Evolutionary conservation across 768 basidiomycete species (phyloP), one percentile per base, ranked within the genome.

Genomic region (Pleurotus cornucopiae): DNA sequence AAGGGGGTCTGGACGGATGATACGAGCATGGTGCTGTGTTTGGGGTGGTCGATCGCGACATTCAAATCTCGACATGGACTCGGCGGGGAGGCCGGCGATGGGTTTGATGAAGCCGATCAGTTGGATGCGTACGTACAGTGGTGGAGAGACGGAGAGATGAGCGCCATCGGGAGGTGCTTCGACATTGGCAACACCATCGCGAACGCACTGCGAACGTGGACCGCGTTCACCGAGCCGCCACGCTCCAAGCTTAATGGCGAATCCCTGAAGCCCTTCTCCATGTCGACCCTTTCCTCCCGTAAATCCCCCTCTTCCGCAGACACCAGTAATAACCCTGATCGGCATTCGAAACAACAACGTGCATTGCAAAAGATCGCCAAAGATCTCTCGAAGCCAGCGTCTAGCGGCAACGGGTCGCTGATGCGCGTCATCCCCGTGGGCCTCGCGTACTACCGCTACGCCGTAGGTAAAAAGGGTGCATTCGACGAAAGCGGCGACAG

Each of bases 1-100:
- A 59, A 70, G 2, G 77, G 78, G 2, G 68, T 73, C 20, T 80
- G 76, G 76, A 78, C 77, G 7, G 78, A 79, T 63, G 77, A 79
- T 58, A 79, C 76, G 1, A 75, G 73, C 37, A 77, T 76, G 76
- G 70, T 71, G 18, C 71, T 80, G 3, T 76, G 74, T 54, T 68
- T 80, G 11, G 76, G 75, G 5, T 65, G 67, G 4, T 77, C 77
- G 7, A 59, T 79, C 41, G 67, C 71, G 13, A 68, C 69, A 1
- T 70, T 61, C 61, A 57, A 61, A 34, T 54, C 57, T 2, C 45
- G 45, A 6, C 12, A 18, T 12, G 71, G 71, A 6, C 73, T 73
- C 52, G 64, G 69, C 54, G 71, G 2, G 30, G 57, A 61, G 34
- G 54, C 57, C 2, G 46, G 45, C 4, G 18, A 18, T 12, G 71